phyloP scores from a whole-genome alignment of 225 moss, liverwort and hornwort genomes.

The Polytrichum formosum region DNA sequence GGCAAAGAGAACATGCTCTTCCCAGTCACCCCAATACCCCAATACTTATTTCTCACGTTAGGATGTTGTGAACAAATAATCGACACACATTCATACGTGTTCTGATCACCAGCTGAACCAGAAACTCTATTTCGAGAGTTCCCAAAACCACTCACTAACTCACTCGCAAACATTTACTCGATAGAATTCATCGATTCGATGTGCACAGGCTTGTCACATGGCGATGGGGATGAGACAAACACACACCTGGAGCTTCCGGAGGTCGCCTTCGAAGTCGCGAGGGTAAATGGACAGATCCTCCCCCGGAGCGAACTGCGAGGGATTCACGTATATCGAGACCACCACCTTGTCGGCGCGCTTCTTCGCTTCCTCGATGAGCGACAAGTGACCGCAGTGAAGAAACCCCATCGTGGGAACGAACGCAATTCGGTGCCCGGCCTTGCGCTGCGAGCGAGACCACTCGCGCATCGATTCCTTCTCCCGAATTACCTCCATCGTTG shows the following conservation, averaged over 20 bases:
- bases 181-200: too few relatives aligned
- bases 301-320: conserved; percentile 84
- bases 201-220: not conserved
- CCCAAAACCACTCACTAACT: too few relatives aligned
- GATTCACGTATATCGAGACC: conserved; percentile 90
- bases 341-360: conserved; percentile 65
- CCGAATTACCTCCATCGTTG: conserved; percentile 59
- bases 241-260: conserved; percentile 72
- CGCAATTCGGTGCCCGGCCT: conserved; percentile 61
- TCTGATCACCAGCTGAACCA: too few relatives aligned
- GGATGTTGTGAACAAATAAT: not conserved
- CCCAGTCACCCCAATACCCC: too few relatives aligned
- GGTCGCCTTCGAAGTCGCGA: conserved; percentile 72
- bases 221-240: not conserved
- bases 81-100: too few relatives aligned
- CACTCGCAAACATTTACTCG: too few relatives aligned
- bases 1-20: too few relatives aligned
- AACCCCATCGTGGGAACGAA: conserved; percentile 93
- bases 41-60: not conserved
- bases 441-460: conserved; percentile 65
- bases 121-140: too few relatives aligned
- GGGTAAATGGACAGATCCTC: conserved; percentile 87
- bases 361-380: conserved; percentile 70
- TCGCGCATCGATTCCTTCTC: conserved; percentile 82
- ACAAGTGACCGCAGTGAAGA: conserved; percentile 84